Percentiles rank a stretch among this genome's conserved stretches.
Conservation (phyloP, 2,329 filamentous ascomycete genomes). For the Alternaria atra region DNA sequence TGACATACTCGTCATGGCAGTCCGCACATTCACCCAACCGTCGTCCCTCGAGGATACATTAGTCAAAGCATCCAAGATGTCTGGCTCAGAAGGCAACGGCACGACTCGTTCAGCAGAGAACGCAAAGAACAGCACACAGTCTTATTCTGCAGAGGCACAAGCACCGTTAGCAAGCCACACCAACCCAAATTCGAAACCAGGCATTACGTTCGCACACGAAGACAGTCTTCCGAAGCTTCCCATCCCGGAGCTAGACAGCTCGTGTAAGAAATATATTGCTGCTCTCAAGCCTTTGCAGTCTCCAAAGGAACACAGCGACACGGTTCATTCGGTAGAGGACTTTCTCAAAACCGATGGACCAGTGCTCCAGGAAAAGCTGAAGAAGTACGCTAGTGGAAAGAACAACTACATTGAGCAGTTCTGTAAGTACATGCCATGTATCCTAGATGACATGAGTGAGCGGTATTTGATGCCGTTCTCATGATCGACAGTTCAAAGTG, state of each 20-base stretch:
- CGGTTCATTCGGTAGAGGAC: slow-evolving; percentile 78
- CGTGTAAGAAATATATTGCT: slow-evolving; percentile 80
- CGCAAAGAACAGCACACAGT: slow-evolving; percentile 63
- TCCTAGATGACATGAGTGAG: neutral
- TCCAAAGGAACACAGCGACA: slow-evolving; percentile 82
- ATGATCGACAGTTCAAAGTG: slow-evolving; percentile 10
- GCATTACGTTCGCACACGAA: slow-evolving; percentile 89
- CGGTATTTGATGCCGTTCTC: slow-evolving; percentile 9
- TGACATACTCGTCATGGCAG: slow-evolving; percentile 68
- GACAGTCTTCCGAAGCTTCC: slow-evolving; percentile 90
- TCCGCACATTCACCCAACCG: slow-evolving; percentile 75
- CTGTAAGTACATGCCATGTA: slow-evolving; percentile 69
- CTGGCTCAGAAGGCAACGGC: slow-evolving; percentile 50
- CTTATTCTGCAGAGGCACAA: slow-evolving; percentile 57
- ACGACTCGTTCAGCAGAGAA: slow-evolving; percentile 56
- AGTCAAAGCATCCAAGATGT: slow-evolving; percentile 53
- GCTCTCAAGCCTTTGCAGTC: slow-evolving; percentile 83
- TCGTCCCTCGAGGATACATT: slow-evolving; percentile 77
- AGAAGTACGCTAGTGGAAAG: slow-evolving; percentile 87
- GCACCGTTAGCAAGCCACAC: slow-evolving; percentile 59
- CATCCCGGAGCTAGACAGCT: slow-evolving; percentile 84
- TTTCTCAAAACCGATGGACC: slow-evolving; percentile 85
- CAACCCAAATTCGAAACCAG: slow-evolving; percentile 67
- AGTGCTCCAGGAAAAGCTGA: slow-evolving; percentile 85
- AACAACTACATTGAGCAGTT: slow-evolving; percentile 99